phyloP scores from a whole-genome alignment of 768 basidiomycete species.

The Pisolithus tinctorius region DNA sequence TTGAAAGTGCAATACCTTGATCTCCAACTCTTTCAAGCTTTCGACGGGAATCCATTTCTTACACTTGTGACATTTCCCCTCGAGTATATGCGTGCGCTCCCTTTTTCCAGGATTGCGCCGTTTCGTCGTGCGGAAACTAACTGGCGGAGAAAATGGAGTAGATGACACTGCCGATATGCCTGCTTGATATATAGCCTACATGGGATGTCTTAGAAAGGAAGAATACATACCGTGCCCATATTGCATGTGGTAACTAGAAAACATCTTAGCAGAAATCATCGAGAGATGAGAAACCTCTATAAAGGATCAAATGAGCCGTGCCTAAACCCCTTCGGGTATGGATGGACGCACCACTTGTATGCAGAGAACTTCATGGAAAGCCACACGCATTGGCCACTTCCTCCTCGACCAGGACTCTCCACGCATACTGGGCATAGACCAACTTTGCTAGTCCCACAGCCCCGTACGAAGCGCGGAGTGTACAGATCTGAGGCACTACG shows the following conservation, averaged over 20 bases:
- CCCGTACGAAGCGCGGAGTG: conserved; percentile 71
- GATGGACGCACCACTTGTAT: conserved; percentile 61
- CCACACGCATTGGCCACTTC: conserved; percentile 60
- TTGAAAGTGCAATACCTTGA: conserved; percentile 41
- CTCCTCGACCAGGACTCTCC: conserved; percentile 54
- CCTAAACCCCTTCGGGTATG: background rate
- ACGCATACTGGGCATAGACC: conserved; percentile 76
- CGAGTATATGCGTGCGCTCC: conserved; percentile 51
- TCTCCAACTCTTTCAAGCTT: conserved; percentile 66
- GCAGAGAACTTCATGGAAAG: conserved; percentile 75
- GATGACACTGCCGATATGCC: conserved; percentile 67
- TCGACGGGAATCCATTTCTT: conserved; percentile 64
- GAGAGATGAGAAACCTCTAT: conserved; percentile 13
- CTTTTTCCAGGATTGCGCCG: conserved; percentile 48
- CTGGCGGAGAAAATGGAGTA: conserved; percentile 72
- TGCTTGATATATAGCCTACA: conserved; percentile 19
- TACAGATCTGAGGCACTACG: conserved; percentile 62
- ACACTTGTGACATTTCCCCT: conserved; percentile 79
- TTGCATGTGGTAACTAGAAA: conserved; percentile 72
- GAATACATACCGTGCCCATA: conserved; percentile 58
- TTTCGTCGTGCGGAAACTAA: conserved; percentile 44
- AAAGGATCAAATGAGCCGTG: conserved; percentile 1
- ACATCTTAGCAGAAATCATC: conserved; percentile 1
- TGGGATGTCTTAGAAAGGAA: background rate
- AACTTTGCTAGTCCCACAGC: conserved; percentile 58